Conservation (phyloP, 2,329 filamentous ascomycete genomes). For the Diaporthe velutina region DNA sequence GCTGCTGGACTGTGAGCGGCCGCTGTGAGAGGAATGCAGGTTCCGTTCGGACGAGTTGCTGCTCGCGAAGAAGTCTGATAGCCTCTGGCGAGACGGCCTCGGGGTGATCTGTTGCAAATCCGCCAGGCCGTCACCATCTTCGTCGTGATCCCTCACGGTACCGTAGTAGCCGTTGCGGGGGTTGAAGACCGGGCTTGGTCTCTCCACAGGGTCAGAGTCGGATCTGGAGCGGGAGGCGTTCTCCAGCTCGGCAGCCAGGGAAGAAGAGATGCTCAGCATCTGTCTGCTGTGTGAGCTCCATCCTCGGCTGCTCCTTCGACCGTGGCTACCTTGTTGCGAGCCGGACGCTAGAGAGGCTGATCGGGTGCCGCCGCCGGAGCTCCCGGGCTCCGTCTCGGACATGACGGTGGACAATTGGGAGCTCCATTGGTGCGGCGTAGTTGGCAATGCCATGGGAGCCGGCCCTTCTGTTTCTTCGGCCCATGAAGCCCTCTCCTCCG, state of each 20-base stretch:
- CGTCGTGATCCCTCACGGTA: slow-evolving; percentile 70
- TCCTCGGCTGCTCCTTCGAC: slow-evolving; percentile 62
- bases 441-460: slow-evolving; percentile 57
- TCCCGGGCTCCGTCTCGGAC: slow-evolving; percentile 71
- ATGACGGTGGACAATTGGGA: slow-evolving; percentile 74
- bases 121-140: slow-evolving; percentile 73
- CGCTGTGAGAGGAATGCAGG: slow-evolving; percentile 63
- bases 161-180: slow-evolving; percentile 47
- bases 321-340: slow-evolving; percentile 44
- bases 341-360: slow-evolving; percentile 59
- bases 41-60: slow-evolving; percentile 60
- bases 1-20: slow-evolving; percentile 60
- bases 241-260: slow-evolving; percentile 60
- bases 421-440: slow-evolving; percentile 71
- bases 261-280: slow-evolving; percentile 70
- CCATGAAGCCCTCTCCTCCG: slow-evolving; percentile 37
- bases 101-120: slow-evolving; percentile 68
- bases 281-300: slow-evolving; percentile 64
- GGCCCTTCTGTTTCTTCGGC: slow-evolving; percentile 43
- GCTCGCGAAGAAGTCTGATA: slow-evolving; percentile 65
- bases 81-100: slow-evolving; percentile 65
- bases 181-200: slow-evolving; percentile 58
- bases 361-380: slow-evolving; percentile 61
- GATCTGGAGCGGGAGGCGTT: slow-evolving; percentile 53
- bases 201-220: slow-evolving; percentile 62